Conservation (phyloP, 2,329 filamentous ascomycete species). For the Aspergillus ochraceus region DNA sequence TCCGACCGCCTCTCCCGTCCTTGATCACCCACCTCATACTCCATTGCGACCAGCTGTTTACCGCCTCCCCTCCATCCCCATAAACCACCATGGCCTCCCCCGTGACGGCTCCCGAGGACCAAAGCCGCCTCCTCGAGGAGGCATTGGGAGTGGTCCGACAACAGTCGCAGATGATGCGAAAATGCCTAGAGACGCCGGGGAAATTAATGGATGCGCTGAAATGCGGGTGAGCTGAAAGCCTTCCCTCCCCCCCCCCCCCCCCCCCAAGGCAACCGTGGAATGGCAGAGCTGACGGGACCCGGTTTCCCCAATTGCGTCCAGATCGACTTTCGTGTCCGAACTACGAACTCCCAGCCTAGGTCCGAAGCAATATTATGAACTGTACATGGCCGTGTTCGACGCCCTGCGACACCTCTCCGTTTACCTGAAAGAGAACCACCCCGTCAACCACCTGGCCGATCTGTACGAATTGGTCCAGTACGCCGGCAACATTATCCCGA, state of each 20-base stretch:
- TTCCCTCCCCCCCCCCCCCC: slow-evolving; percentile 7
- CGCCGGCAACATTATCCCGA: slow-evolving; percentile 94
- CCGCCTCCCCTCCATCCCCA: slow-evolving; percentile 25
- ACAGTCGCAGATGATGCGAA: slow-evolving; percentile 95
- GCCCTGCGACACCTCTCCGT: slow-evolving; percentile 93
- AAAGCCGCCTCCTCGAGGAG: slow-evolving; percentile 93
- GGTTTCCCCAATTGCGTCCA: slow-evolving; percentile 66
- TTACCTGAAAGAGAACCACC: slow-evolving; percentile 95
- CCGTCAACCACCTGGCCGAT: slow-evolving; percentile 95
- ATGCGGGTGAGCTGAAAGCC: slow-evolving; percentile 76
- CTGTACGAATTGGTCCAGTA: slow-evolving; percentile 97
- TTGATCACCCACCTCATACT: slow-evolving; percentile 9
- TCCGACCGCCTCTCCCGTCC: slow-evolving; percentile 8
- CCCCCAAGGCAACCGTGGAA: slow-evolving; percentile 26
- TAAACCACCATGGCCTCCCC: slow-evolving; percentile 47
- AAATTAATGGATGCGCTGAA: slow-evolving; percentile 99
- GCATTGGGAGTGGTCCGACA: slow-evolving; percentile 93
- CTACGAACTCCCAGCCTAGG: slow-evolving; percentile 93
- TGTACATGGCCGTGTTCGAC: slow-evolving; percentile 99
- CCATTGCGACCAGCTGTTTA: slow-evolving; percentile 25
- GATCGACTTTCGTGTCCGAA: slow-evolving; percentile 97
- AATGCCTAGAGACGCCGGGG: slow-evolving; percentile 92
- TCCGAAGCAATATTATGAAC: slow-evolving; percentile 99
- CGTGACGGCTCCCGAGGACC: slow-evolving; percentile 71
- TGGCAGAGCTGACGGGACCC: not conserved